phyloP scores from a whole-genome alignment of 345 rosid genomes.

The Sonneratia alba region DNA sequence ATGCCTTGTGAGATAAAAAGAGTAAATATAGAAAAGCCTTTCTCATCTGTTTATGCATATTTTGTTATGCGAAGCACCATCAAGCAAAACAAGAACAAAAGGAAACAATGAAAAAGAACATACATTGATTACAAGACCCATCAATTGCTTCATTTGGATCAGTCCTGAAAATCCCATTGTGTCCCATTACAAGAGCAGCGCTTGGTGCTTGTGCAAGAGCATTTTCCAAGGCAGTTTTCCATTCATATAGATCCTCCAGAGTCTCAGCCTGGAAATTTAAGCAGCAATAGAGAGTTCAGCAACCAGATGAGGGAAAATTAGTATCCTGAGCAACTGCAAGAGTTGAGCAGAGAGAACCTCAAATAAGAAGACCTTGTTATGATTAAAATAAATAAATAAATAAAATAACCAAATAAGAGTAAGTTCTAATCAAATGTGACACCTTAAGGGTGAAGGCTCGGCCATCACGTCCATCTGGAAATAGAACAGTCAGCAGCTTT shows the following conservation, averaged over 20 bases:
- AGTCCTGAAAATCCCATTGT: constrained; percentile 71
- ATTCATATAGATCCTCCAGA: constrained; percentile 78
- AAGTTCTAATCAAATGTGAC: constrained; percentile 7
- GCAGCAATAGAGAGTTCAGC: not conserved
- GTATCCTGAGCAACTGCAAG: constrained; percentile 1
- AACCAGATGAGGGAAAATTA: constrained; percentile 1
- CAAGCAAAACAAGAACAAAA: not conserved
- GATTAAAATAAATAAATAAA: not conserved
- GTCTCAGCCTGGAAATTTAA: constrained; percentile 70
- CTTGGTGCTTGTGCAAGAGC: constrained; percentile 97
- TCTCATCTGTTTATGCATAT: not conserved
- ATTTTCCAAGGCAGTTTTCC: constrained; percentile 90
- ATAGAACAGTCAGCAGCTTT: constrained; percentile 81
- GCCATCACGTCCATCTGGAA: constrained; percentile 99
- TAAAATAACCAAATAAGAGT: constrained; percentile 8
- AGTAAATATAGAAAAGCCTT: not conserved
- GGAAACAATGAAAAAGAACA: constrained; percentile 20
- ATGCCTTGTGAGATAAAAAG: constrained; percentile 1
- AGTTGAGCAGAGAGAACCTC: not conserved
- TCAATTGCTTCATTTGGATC: constrained; percentile 67
- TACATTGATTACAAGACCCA: constrained; percentile 77
- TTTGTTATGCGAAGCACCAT: not conserved
- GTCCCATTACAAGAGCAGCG: constrained; percentile 96
- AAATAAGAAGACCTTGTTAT: constrained; percentile 2
- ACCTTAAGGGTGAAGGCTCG: constrained; percentile 99